Evolutionary conservation across 2,329 filamentous ascomycete species (phyloP).

Genomic region (Clonostachys byssicola): DNA sequence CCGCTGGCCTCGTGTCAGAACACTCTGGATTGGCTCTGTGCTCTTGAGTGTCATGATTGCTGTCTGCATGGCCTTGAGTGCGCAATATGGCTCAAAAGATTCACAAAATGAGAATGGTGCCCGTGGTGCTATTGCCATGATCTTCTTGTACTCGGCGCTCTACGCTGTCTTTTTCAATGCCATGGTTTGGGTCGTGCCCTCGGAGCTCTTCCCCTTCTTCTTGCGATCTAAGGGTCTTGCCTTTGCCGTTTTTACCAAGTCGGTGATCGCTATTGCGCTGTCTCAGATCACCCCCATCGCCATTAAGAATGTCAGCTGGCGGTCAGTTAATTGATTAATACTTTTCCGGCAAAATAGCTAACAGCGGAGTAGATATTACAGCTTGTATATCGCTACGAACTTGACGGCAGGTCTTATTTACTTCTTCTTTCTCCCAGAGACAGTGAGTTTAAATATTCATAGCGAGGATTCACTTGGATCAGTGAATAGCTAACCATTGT

Average conservation of each 20-base stretch:
- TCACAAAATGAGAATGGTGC: constrained; percentile 9
- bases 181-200: constrained; percentile 19
- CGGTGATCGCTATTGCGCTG: constrained; percentile 18
- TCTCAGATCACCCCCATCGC: constrained; percentile 17
- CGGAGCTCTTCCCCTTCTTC: constrained; percentile 17
- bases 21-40: constrained; percentile 9
- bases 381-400: constrained; percentile 20
- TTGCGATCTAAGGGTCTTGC: constrained; percentile 13
- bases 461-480: too few species aligned
- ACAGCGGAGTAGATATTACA: constrained; percentile 11
- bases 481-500: background rate
- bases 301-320: constrained; percentile 14
- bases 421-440: constrained; percentile 22
- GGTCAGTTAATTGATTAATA: background rate
- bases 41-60: constrained; percentile 11
- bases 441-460: constrained; percentile 9
- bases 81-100: constrained; percentile 8
- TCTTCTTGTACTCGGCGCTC: constrained; percentile 20
- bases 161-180: constrained; percentile 26
- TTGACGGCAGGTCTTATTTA: constrained; percentile 16
- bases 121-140: constrained; percentile 18
- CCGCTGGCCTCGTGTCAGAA: constrained; percentile 15
- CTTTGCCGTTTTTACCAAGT: constrained; percentile 15
- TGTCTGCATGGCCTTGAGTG: constrained; percentile 17
- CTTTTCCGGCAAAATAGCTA: background rate